phyloP scores from a whole-genome alignment of 768 basidiomycete genomes.

The Hypholoma fasciculare region DNA sequence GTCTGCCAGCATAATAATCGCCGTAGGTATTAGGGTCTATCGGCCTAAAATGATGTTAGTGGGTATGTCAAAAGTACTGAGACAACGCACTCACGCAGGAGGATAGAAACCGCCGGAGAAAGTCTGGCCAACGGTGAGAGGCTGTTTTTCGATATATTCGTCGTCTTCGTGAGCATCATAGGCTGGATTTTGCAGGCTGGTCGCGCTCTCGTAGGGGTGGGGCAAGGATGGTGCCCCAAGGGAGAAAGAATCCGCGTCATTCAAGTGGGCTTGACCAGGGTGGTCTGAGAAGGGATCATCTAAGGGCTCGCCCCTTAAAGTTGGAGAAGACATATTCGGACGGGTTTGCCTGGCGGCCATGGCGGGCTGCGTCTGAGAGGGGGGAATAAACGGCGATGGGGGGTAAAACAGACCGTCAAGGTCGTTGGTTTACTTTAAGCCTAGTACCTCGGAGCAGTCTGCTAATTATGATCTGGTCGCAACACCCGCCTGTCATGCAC shows the following conservation, averaged over 20 bases:
- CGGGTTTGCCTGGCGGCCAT: constrained; percentile 43
- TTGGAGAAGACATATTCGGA: constrained; percentile 27
- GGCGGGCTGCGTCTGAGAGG: constrained; percentile 15
- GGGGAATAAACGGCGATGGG: background rate
- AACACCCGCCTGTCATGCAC: constrained; percentile 12
- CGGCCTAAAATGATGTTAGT: constrained; percentile 27
- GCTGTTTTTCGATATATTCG: constrained; percentile 76
- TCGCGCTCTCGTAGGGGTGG: constrained; percentile 58
- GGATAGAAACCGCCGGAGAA: constrained; percentile 73
- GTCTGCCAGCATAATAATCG: constrained; percentile 61
- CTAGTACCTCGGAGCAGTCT: constrained; percentile 1
- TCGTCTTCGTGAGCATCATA: constrained; percentile 57
- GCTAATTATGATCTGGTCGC: constrained; percentile 9
- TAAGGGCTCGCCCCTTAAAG: constrained; percentile 36
- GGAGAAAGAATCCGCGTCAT: constrained; percentile 51
- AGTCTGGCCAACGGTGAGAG: constrained; percentile 59
- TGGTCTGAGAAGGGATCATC: constrained; percentile 77
- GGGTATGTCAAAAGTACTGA: constrained; percentile 7
- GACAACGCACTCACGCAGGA: constrained; percentile 52
- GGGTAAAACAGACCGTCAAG: constrained; percentile 8
- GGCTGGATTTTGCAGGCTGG: constrained; percentile 52
- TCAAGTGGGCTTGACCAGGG: constrained; percentile 59
- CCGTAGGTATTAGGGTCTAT: constrained; percentile 63
- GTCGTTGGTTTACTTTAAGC: constrained; percentile 2
- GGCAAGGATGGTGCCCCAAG: constrained; percentile 31